Base-by-base conservation (phyloP, 495 filamentous ascomycete genomes). In the Penicillium silybi region DNA sequence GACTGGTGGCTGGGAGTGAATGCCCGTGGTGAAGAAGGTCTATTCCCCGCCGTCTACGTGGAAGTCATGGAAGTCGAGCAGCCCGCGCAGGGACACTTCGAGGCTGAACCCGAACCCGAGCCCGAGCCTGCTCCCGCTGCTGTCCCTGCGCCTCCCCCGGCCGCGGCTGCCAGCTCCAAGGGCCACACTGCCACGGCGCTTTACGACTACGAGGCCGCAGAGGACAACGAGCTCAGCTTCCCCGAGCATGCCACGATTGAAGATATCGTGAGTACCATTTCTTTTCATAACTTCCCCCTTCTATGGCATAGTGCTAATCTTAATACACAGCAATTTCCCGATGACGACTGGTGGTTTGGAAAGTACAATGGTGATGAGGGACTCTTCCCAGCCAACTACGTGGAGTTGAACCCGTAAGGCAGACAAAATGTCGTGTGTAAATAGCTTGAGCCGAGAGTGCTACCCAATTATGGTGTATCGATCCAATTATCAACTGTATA, bases 1-100 rank as follows among this genome's bases (percentile, higher is more conserved):
- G 92, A 97, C 64, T 99, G 93, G 93, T 99, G 93, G 93, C 85
- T 93, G 79, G 93, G 93, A 10, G 84, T 84, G 49, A 97, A 97
- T 66, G 62, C 72, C 6, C 74, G 69, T 44, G 95, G 93, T 50
- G 88, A 97, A 63, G 80, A 75, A 27, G 93, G 93, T 6, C 75
- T 97, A 25, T 99, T 99, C 75, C 93, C 93, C 0, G 92, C 89
- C 67, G 97, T 96, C 70, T 99, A 97, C 53, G 95, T 97, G 23
- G 90, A 97, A 61, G 68, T 96, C 23, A 73, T 92, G 29, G 86
- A 88, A 19, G 73, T 71, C 38, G 81, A 77, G 22, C 76, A 64
- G 46, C 63, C 71, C 23, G 68, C 65, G 16, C 39, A 25, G 11
- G 63, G 52, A 42, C 43, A 32, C 67, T 32, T 32, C 1, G 56